Evolutionary conservation across 2,329 filamentous ascomycete species (phyloP).

Genomic region (Trichophyton verrucosum): DNA sequence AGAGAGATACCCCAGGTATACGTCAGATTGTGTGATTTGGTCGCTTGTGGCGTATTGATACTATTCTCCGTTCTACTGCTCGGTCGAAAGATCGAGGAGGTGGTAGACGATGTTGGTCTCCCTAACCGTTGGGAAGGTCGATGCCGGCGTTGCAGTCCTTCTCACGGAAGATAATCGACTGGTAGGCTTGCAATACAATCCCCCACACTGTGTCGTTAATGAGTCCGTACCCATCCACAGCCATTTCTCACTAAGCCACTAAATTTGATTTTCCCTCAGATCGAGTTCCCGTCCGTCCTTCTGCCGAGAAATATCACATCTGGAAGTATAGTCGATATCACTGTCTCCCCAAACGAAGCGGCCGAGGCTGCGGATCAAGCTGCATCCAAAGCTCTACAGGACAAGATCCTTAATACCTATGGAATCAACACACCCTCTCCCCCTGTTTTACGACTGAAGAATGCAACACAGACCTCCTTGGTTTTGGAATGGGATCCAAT

Average conservation of each 20-base stretch:
- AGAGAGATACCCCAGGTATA: background rate
- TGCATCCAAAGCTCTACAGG: constrained; percentile 74
- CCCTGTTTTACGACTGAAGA: constrained; percentile 78
- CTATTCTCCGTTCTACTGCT: constrained; percentile 41
- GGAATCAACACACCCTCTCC: constrained; percentile 64
- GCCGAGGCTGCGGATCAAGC: constrained; percentile 65
- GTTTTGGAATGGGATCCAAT: constrained; percentile 98
- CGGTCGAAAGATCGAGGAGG: constrained; percentile 72
- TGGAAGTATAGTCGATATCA: constrained; percentile 95
- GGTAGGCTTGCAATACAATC: constrained; percentile 41
- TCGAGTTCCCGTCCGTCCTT: constrained; percentile 96
- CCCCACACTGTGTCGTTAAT: background rate
- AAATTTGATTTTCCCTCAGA: constrained; percentile 43
- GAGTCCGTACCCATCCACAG: background rate
- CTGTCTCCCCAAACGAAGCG: constrained; percentile 70
- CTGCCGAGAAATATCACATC: constrained; percentile 90
- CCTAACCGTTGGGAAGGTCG: constrained; percentile 96
- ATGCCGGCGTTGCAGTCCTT: constrained; percentile 93
- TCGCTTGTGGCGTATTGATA: background rate
- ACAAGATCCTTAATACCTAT: constrained; percentile 75
- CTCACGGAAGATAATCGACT: constrained; percentile 93
- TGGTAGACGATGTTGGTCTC: constrained; percentile 78
- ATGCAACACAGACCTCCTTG: constrained; percentile 95
- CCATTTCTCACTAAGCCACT: background rate
- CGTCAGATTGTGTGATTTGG: background rate